Evolutionary conservation across 192 early-diverging fungal species (phyloP), one percentile per base, ranked within the genome.

Genomic region (Entomortierella lignicola): DNA sequence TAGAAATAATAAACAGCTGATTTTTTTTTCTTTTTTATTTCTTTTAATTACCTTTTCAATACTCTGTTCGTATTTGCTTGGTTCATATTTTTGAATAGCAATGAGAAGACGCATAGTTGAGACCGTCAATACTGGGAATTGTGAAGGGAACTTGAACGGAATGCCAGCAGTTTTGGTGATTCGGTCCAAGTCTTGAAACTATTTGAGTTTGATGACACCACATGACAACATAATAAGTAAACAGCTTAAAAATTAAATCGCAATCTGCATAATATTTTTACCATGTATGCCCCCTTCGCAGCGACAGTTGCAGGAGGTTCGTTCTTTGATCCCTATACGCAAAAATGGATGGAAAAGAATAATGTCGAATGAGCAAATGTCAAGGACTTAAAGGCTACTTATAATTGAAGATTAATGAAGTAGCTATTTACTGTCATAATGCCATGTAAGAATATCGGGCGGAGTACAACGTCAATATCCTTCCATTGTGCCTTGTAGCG

Each of bases 281-380:
- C 75, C 75, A 79, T 79, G 43, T 79, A 79, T 6, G 56, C 8
- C 7, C 67, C 62, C 37, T 79, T 79, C 21, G 75, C 67, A 30
- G 75, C 52, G 17, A 79, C 68, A 2, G 29, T 55, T 8, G 52
- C 67, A 7, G 75, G 75, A 18, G 75, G 57, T 25, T 65, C 48
- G 23, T 79, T 79, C 39, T 64, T 69, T 18, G 75, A 32, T 21
- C 62, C 68, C 75, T 79, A 27, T 27, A n/a, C 8, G 58, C 31
- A 61, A 54, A 34, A 42, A 69, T 23, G 55, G 60, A 71, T n/a
- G n/a, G n/a, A n/a, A n/a, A n/a, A n/a, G n/a, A n/a, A n/a, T n/a
- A n/a, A n/a, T n/a, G n/a, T n/a, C n/a, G n/a, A n/a, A n/a, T n/a
- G n/a, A n/a, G n/a, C n/a, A n/a, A n/a, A n/a, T n/a, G n/a, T n/a